These are phyloP conservation scores for Pulveroboletus ridleyi DNA, from an alignment of 1,284 basidiomycete species.

Conservation along the genomic window DNA sequence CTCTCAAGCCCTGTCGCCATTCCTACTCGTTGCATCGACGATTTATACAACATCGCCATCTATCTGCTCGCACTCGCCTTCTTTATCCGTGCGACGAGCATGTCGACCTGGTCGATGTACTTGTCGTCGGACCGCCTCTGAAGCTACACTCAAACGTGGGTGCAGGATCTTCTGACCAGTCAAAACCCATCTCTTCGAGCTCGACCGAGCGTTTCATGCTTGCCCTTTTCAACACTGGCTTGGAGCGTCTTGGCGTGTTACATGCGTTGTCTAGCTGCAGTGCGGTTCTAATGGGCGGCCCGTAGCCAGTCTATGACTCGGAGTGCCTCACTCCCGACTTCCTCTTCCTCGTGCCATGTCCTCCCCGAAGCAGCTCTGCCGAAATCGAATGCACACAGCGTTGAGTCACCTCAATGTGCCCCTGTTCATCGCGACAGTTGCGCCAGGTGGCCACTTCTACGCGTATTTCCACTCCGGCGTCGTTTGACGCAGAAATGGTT, in stretches of 20 bases:
- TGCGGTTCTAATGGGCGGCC: too few species aligned
- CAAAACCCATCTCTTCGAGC: conserved; percentile 58
- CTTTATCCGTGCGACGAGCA: conserved; percentile 65
- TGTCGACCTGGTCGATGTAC: conserved; percentile 69
- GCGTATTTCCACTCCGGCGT: too few species aligned
- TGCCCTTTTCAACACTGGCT: conserved; percentile 69
- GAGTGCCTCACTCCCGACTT: too few species aligned
- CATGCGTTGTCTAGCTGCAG: conserved; percentile 63
- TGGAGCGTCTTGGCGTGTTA: conserved; percentile 61
- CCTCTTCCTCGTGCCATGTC: too few species aligned
- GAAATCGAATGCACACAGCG: too few species aligned
- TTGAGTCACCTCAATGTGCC: too few species aligned
- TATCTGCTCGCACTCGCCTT: conserved; percentile 52
- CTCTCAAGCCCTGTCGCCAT: conserved; percentile 1
- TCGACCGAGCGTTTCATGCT: conserved; percentile 73
- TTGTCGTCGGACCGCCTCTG: conserved; percentile 69
- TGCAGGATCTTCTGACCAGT: not conserved
- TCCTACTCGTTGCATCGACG: too few species aligned
- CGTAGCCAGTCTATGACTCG: too few species aligned
- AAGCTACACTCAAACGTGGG: conserved; percentile 51
- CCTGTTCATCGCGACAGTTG: too few species aligned
- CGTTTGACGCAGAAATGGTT: too few species aligned
- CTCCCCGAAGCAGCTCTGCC: too few species aligned
- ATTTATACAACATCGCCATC: not conserved
- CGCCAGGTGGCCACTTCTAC: too few species aligned